Evolutionary conservation across 2,329 filamentous ascomycete genomes (phyloP), one percentile per base, ranked within the genome.

Genomic region (Rugonectria rugulosa): DNA sequence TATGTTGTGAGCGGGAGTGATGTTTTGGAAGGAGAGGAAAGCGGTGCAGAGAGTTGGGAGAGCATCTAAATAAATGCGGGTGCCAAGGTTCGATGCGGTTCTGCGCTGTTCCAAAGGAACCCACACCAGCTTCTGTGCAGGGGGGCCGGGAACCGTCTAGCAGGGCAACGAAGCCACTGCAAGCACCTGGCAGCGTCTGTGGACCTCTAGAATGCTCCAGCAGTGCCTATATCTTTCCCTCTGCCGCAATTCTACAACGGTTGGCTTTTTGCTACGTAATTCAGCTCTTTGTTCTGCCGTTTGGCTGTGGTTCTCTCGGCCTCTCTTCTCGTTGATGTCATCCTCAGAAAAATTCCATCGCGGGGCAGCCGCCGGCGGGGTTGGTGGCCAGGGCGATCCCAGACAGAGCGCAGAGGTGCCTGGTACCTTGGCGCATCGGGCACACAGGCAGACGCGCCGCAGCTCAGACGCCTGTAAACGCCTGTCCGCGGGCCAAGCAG

Each of bases 51-150:
- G 43, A 58, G 61, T 60, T 63, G 60, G 51, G 54, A 65, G 65
- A 67, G 67, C 60, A 68, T 67, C 72, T 75, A 73, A 74, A 76
- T 76, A 76, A 72, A 68, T 68, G 68, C 64, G 60, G 69, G 54
- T 70, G 68, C 67, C 62, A 68, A 70, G 64, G 68, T 77, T 77
- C 75, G 73, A 77, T 72, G 69, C 60, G 75, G 68, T 77, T 77
- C 75, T 74, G 72, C 69, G 71, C 69, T 71, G 66, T 77, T 77
- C 75, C 71, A 77, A 67, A 72, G 65, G 66, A 70, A 66, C 72
- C 72, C 72, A 74, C 73, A 72, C 70, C 64, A 59, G 65, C 69
- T 60, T 60, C 32, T 46, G 54, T 53, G 60, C 57, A 60, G 72
- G 72, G n/a, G 67, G 61, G 64, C 63, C 59, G 49, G 65, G 73